Conservation (phyloP, 1,284 basidiomycete species). For the Cryptococcus sp. region DNA sequence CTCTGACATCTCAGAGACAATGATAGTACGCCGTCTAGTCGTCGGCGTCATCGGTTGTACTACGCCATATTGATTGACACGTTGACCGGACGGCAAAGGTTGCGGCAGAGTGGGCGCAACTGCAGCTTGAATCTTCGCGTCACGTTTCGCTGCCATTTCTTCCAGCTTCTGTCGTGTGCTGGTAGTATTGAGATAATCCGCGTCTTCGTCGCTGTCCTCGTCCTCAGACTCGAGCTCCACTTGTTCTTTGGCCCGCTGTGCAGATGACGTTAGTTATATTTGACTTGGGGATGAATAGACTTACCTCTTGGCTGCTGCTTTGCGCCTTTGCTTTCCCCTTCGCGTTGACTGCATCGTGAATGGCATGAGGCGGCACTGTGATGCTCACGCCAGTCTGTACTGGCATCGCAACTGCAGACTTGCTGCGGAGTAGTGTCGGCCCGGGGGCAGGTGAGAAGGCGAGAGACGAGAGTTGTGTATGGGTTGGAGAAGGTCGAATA, state of each 20-base stretch:
- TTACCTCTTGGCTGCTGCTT: constrained; percentile 20
- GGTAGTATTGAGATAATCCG: constrained; percentile 43
- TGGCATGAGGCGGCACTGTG: constrained; percentile 25
- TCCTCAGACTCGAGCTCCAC: constrained; percentile 37
- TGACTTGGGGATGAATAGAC: not conserved
- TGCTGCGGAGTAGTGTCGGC: constrained; percentile 38
- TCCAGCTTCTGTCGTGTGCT: constrained; percentile 41
- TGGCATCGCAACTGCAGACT: constrained; percentile 49
- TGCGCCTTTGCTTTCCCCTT: constrained; percentile 7
- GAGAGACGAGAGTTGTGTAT: constrained; percentile 32
- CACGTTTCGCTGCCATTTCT: constrained; percentile 38
- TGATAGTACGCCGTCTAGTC: constrained; percentile 43
- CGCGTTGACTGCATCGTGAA: not conserved
- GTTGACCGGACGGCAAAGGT: constrained; percentile 10
- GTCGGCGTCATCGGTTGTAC: constrained; percentile 44
- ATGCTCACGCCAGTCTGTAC: constrained; percentile 48
- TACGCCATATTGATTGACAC: constrained; percentile 32
- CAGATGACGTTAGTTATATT: not conserved
- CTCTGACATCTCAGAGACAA: constrained; percentile 51
- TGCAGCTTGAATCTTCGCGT: constrained; percentile 19
- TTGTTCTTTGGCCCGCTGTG: constrained; percentile 4
- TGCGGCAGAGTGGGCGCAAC: constrained; percentile 5
- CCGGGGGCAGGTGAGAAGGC: constrained; percentile 30
- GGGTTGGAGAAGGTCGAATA: constrained; percentile 38
- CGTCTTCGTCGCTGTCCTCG: constrained; percentile 38